These are phyloP conservation scores for Beauveria caledonica DNA, from an alignment of 2,329 filamentous ascomycete species.

Conservation along the genomic window DNA sequence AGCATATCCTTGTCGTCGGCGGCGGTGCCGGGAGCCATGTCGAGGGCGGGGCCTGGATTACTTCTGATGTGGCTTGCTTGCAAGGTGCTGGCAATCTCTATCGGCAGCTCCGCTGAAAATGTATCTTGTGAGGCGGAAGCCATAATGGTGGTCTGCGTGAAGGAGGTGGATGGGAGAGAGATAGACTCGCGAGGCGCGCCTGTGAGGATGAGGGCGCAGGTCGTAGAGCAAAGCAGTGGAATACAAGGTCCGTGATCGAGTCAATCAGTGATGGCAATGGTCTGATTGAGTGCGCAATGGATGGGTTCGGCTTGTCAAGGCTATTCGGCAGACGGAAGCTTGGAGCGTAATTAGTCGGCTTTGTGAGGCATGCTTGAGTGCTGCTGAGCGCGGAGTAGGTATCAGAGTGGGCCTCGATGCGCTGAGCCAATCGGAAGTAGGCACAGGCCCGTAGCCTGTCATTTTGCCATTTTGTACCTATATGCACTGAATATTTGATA, in stretches of 20 bases:
- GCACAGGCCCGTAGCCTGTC: too few relatives aligned
- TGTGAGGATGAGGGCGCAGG: neutral
- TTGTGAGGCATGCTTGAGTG: too few relatives aligned
- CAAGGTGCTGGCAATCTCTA: conserved; percentile 68
- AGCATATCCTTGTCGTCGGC: conserved; percentile 44
- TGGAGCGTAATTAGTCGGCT: too few relatives aligned
- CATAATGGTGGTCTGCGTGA: conserved; percentile 28
- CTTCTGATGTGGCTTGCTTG: conserved; percentile 73
- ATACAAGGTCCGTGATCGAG: neutral
- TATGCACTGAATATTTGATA: too few relatives aligned
- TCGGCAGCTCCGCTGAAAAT: conserved; percentile 31
- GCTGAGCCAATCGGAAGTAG: too few relatives aligned
- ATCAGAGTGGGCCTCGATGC: too few relatives aligned
- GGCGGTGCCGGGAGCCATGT: conserved; percentile 72
- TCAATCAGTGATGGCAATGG: neutral
- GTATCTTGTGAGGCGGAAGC: conserved; percentile 31
- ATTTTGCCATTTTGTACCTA: too few relatives aligned
- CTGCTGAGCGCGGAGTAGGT: too few relatives aligned
- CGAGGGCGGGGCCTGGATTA: conserved; percentile 62
- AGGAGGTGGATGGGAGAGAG: neutral
- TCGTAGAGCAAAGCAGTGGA: too few relatives aligned
- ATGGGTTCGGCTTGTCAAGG: neutral
- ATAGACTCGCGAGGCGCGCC: neutral
- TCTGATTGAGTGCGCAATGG: neutral
- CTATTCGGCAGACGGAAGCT: neutral